Percentiles rank a stretch among this genome's conserved stretches.
Evolutionary conservation across 331 rosid species (phyloP).

Genomic region (Acacia concinna): DNA sequence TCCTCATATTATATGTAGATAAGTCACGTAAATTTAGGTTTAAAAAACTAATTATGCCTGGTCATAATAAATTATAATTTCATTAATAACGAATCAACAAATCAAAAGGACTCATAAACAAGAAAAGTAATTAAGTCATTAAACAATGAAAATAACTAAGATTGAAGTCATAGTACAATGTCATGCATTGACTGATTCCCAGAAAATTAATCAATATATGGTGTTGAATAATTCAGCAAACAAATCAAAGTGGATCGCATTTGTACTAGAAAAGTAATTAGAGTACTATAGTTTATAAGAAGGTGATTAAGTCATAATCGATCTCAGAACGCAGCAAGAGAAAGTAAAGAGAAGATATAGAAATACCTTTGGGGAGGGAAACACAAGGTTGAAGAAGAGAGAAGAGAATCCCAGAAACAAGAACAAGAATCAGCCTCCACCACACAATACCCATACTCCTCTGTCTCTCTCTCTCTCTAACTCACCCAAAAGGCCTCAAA

Average conservation of each 20-base stretch:
- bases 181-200: background rate
- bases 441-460: slow-evolving; percentile 40
- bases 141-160: background rate
- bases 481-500: background rate
- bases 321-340: background rate
- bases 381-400: slow-evolving; percentile 36
- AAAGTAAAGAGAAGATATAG: background rate
- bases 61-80: background rate
- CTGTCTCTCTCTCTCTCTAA: background rate
- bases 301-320: background rate
- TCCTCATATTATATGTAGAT: background rate
- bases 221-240: background rate
- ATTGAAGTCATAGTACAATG: background rate
- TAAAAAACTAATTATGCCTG: background rate
- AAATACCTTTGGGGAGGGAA: slow-evolving; percentile 45
- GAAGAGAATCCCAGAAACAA: slow-evolving; percentile 38
- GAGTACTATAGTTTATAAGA: background rate
- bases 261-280: background rate
- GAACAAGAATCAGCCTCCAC: slow-evolving; percentile 42
- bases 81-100: background rate
- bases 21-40: background rate
- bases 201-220: background rate
- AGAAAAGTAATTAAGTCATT: background rate
- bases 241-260: background rate
- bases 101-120: background rate